Conservation (phyloP, 2,329 filamentous ascomycete species). For the Colletotrichum sp. region DNA sequence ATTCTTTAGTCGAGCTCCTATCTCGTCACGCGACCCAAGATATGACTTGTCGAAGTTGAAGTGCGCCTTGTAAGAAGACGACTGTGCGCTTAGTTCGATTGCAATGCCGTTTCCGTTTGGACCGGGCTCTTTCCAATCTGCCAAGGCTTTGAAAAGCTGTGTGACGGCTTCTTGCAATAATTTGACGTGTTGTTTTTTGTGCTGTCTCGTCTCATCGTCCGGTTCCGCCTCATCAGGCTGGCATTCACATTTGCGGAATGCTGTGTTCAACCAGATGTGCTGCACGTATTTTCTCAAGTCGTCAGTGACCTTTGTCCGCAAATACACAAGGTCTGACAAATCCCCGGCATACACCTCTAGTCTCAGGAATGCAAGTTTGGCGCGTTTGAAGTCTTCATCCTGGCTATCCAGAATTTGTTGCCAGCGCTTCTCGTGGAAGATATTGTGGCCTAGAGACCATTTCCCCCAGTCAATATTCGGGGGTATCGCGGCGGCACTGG, state of each 20-base stretch:
- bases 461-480: fast-evolving
- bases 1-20: not conserved
- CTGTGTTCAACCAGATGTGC: not conserved
- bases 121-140: not conserved
- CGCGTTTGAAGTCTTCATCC: not conserved
- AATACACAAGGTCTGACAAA: not conserved
- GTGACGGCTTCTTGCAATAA: fast-evolving
- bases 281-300: not conserved
- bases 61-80: not conserved
- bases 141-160: not conserved
- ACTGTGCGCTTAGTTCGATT: not conserved
- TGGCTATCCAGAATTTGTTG: not conserved
- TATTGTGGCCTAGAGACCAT: not conserved
- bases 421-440: not conserved
- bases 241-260: not conserved
- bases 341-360: not conserved
- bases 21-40: not conserved
- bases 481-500: not conserved
- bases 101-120: not conserved
- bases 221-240: not conserved
- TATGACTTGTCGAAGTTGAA: not conserved
- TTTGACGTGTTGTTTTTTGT: too few relatives aligned
- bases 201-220: too few relatives aligned
- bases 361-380: not conserved
- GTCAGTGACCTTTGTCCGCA: not conserved